Evolutionary conservation across 129 eudicot species (phyloP).

Genomic region (Gnaphalium uliginosum): DNA sequence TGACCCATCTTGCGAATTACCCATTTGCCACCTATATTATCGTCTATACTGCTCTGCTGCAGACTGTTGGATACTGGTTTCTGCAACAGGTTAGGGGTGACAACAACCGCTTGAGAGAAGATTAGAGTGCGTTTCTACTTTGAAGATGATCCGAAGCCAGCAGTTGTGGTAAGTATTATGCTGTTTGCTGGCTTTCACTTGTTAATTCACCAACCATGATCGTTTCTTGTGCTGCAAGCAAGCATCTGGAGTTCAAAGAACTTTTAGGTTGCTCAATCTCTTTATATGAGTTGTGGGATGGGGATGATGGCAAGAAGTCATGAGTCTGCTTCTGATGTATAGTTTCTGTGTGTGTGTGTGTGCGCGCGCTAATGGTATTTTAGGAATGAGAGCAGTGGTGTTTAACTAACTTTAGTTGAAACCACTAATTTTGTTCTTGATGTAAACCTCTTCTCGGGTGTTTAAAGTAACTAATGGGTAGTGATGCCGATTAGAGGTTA

Average conservation of each 20-base stretch:
- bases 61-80: slow-evolving; percentile 17
- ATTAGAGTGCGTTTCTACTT: slow-evolving; percentile 4
- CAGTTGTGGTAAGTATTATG: slow-evolving; percentile 51
- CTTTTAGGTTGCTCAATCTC: slow-evolving; percentile 11
- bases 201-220: slow-evolving; percentile 41
- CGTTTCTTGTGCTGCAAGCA: slow-evolving; percentile 29
- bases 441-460: neutral
- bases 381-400: neutral
- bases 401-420: slow-evolving; percentile 11
- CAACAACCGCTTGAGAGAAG: slow-evolving; percentile 52
- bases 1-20: neutral
- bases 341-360: neutral
- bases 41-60: slow-evolving; percentile 23
- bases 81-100: slow-evolving; percentile 54
- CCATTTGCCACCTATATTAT: neutral
- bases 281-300: neutral
- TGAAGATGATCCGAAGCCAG: neutral
- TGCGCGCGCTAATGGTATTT: neutral
- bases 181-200: slow-evolving; percentile 54
- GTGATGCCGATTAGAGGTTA: neutral
- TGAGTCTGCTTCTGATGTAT: slow-evolving; percentile 11
- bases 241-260: slow-evolving; percentile 23
- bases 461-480: neutral
- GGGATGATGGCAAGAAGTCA: neutral
- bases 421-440: slow-evolving; percentile 3